A percentile compares a stretch with the other conserved stretches of the same genome.
Evolutionary conservation across 2,329 filamentous ascomycete species (phyloP).

Genomic region (Incumbomyces lentus): DNA sequence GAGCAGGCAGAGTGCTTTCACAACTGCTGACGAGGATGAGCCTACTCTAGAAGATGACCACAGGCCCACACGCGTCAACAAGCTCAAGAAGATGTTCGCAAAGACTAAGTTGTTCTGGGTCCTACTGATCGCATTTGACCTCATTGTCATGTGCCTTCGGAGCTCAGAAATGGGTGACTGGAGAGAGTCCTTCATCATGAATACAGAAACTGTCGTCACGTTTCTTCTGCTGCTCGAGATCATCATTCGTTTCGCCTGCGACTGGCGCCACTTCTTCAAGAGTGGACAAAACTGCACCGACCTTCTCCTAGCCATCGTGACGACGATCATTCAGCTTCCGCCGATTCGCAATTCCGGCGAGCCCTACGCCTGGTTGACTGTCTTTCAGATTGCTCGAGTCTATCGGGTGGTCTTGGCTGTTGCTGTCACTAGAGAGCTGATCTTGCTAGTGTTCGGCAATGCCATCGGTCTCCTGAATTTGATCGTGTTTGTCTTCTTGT

Average conservation of each 20-base stretch:
- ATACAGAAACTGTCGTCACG: constrained; percentile 66
- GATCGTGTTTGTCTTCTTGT: constrained; percentile 90
- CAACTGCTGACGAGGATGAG: constrained; percentile 54
- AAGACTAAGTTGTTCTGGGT: constrained; percentile 72
- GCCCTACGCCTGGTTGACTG: constrained; percentile 74
- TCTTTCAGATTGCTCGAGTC: constrained; percentile 85
- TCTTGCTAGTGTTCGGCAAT: constrained; percentile 79
- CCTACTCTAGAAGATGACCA: constrained; percentile 16
- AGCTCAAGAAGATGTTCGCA: constrained; percentile 61
- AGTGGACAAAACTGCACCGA: constrained; percentile 71
- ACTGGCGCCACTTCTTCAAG: constrained; percentile 72
- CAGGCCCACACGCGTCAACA: constrained; percentile 26
- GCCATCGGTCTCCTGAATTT: constrained; percentile 85
- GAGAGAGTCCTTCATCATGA: constrained; percentile 56
- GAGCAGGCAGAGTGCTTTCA: constrained; percentile 87
- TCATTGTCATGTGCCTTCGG: constrained; percentile 68
- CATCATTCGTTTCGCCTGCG: constrained; percentile 60
- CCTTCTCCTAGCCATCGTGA: constrained; percentile 66
- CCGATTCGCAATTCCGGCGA: constrained; percentile 61
- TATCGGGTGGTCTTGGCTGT: constrained; percentile 89
- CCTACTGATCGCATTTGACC: constrained; percentile 63
- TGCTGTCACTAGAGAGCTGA: constrained; percentile 74
- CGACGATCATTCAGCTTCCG: constrained; percentile 75
- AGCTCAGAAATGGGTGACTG: constrained; percentile 62
- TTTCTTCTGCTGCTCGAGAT: constrained; percentile 74